These are phyloP conservation scores for Yamadazyma siamensis DNA, from an alignment of 1,139 yeast species.

Conservation along the genomic window DNA sequence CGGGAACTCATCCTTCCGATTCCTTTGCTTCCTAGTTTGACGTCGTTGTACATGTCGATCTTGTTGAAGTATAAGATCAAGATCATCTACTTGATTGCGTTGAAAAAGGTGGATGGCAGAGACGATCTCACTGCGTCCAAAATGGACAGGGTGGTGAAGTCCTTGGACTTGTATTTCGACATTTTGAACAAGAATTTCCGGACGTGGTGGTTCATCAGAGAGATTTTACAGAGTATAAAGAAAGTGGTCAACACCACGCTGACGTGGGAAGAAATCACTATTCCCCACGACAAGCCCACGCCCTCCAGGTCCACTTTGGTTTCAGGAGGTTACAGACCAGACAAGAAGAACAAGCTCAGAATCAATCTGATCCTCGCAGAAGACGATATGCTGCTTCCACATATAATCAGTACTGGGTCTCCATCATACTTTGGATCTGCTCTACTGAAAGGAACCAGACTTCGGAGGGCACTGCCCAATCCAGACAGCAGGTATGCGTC, in stretches of 20 bases:
- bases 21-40: slow-evolving; percentile 11
- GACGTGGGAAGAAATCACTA: not conserved
- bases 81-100: slow-evolving; percentile 9
- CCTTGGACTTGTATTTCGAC: slow-evolving; percentile 9
- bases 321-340: too few species aligned
- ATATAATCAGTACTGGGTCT: slow-evolving; percentile 10
- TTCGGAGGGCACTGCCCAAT: not conserved
- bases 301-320: too few species aligned
- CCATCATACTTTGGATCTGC: slow-evolving; percentile 7
- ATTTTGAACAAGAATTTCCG: slow-evolving; percentile 9
- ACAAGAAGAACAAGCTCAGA: slow-evolving; percentile 1
- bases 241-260: slow-evolving; percentile 2
- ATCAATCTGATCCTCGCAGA: slow-evolving; percentile 5
- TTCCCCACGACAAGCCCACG: too few species aligned
- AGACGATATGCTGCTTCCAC: slow-evolving; percentile 5
- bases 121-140: slow-evolving; percentile 7
- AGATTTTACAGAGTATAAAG: slow-evolving; percentile 12
- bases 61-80: slow-evolving; percentile 13
- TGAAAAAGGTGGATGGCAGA: slow-evolving; percentile 7
- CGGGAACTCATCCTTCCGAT: slow-evolving; percentile 6
- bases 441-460: slow-evolving; percentile 1
- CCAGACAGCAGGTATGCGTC: too few species aligned
- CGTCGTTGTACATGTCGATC: slow-evolving; percentile 10
- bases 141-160: slow-evolving; percentile 5
- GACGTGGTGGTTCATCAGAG: slow-evolving; percentile 20